phyloP scores from a whole-genome alignment of 2,329 filamentous ascomycete genomes.

The Fusarium floridanum region DNA sequence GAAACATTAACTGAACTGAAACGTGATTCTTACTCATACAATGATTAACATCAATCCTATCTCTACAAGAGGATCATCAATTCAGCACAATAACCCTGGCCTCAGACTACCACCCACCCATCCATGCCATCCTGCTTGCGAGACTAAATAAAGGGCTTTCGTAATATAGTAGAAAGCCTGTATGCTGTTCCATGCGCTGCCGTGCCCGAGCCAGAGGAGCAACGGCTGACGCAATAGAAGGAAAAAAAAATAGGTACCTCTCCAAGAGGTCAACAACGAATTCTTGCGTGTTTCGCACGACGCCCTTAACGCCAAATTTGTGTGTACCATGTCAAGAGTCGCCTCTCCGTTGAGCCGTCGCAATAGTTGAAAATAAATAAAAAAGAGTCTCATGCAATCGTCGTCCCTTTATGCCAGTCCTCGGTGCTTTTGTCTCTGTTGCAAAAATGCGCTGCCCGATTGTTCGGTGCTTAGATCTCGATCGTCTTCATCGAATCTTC shows the following conservation, averaged over 20 bases:
- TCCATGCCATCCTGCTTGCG: constrained; percentile 13
- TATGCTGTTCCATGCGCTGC: constrained; percentile 31
- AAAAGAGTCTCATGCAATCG: constrained; percentile 47
- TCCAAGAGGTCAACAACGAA: constrained; percentile 33
- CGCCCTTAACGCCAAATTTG: constrained; percentile 47
- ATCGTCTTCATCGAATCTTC: constrained; percentile 72
- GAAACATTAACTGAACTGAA: constrained; percentile 16
- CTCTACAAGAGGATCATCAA: constrained; percentile 29
- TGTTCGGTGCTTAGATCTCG: constrained; percentile 61
- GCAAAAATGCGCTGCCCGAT: constrained; percentile 30
- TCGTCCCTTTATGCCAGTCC: constrained; percentile 46
- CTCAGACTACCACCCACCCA: constrained; percentile 19
- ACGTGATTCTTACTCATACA: constrained; percentile 46
- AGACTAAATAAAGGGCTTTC: constrained; percentile 28
- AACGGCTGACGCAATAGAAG: constrained; percentile 4
- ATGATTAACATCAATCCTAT: constrained; percentile 44
- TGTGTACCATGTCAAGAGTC: constrained; percentile 40
- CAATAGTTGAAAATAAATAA: constrained; percentile 51
- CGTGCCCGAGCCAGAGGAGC: neutral
- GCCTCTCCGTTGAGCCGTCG: constrained; percentile 42
- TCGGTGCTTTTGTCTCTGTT: constrained; percentile 40
- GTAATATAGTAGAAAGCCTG: constrained; percentile 33
- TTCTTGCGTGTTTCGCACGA: constrained; percentile 45
- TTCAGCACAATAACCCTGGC: constrained; percentile 12
- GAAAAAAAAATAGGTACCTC: constrained; percentile 20